Evolutionary conservation across 2,329 filamentous ascomycete species (phyloP), one percentile per base, ranked within the genome.

Genomic region (Epichloe hybrida): DNA sequence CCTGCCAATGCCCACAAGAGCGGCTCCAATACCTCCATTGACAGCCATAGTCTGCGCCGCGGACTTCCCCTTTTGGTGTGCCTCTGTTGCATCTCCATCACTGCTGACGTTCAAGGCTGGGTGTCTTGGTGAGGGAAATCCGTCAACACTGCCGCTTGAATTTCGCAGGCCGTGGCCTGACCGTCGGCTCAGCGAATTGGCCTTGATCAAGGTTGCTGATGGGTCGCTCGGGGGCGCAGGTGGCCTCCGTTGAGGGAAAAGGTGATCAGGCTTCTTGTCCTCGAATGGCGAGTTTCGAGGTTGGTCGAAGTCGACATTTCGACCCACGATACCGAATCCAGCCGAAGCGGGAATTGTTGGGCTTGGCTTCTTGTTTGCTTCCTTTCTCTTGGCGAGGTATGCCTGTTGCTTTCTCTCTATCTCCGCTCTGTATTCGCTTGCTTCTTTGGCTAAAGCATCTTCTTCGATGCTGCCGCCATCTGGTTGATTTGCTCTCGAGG

Each of bases 241-340:
- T 7, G 93, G 86, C 60, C 83, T 85, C 56, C 93, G 81, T 57
- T 89, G 81, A 4, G 93, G 93, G 51, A 93, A 81, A 46, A 95
- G 74, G 49, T 71, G 74, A 36, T 89, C 85, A 21, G 74, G 69
- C 58, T 81, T 83, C 69, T 87, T 88, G 57, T 91, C 85, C 57
- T 95, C 89, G 58, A 88, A 96, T 0, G 89, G 90, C n/a, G 90
- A 95, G 51, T 76, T 72, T 54, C 91, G 82, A 12, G 86, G 88
- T 57, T 86, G 81, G 62, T 98, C 91, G 67, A 98, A 98, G 68
- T 98, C 88, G 62, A 75, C 84, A 67, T 71, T 83, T 65, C 70
- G 84, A 66, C 74, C 84, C 27, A 80, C 77, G 58, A 87, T 86
- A 27, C 64, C 66, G 48, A 61, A 65, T 12, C 61, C 59, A 37